Conservation (phyloP, 257 asterid species). For the Rauvolfia tetraphylla region DNA sequence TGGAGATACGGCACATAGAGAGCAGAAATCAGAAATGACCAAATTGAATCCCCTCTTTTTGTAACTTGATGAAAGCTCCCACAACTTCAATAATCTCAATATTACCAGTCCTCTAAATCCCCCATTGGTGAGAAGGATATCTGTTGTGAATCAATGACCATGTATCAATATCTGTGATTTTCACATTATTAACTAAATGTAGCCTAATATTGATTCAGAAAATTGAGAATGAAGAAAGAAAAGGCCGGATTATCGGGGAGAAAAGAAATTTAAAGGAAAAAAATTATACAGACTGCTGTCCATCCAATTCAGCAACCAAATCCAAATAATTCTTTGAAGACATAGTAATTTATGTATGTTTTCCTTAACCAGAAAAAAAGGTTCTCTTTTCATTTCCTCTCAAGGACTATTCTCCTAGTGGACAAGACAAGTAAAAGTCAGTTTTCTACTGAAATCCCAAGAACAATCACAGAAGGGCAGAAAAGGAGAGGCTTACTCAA, state of each 20-base stretch:
- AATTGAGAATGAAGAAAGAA: neutral
- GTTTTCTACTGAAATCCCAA: neutral
- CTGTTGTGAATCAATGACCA: neutral
- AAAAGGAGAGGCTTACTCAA: slow-evolving; percentile 1
- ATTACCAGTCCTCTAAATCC: neutral
- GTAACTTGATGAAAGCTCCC: neutral
- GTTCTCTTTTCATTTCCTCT: neutral
- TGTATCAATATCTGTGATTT: neutral
- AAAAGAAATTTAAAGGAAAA: neutral
- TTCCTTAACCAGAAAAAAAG: neutral
- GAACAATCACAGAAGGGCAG: neutral
- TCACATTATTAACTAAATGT: neutral
- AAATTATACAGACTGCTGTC: neutral
- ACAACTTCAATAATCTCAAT: neutral
- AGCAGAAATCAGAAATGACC: neutral
- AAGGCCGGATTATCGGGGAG: neutral
- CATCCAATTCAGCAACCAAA: neutral
- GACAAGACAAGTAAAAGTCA: neutral
- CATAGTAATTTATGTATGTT: neutral
- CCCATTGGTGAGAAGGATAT: neutral
- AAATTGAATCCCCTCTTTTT: neutral
- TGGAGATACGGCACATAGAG: neutral
- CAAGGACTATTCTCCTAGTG: neutral
- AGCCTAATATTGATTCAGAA: neutral
- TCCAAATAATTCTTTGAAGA: neutral